phyloP scores from a whole-genome alignment of 2,329 filamentous ascomycete species.

The Dactylellina cionopaga region DNA sequence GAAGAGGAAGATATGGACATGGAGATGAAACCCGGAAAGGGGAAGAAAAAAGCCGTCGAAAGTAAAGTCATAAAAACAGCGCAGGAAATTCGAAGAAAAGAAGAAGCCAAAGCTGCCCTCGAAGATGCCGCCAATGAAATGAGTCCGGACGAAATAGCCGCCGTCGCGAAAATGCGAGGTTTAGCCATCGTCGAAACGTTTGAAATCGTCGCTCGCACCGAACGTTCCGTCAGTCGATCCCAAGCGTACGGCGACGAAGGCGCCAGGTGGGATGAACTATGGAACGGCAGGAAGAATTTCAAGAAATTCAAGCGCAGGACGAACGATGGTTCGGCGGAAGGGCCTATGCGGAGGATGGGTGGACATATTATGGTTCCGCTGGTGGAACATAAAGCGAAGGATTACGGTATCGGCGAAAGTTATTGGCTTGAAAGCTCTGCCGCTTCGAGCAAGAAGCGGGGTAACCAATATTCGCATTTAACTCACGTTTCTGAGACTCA shows the following conservation, averaged over 20 bases:
- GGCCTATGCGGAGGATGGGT: slow-evolving; percentile 60
- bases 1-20: slow-evolving; percentile 42
- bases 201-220: slow-evolving; percentile 66
- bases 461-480: slow-evolving; percentile 2
- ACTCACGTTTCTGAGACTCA: slow-evolving; percentile 46
- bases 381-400: slow-evolving; percentile 70
- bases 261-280: slow-evolving; percentile 82
- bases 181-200: slow-evolving; percentile 82
- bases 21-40: slow-evolving; percentile 59
- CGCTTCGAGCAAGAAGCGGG: slow-evolving; percentile 10
- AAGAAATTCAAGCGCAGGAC: slow-evolving; percentile 80
- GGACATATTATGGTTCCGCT: slow-evolving; percentile 72
- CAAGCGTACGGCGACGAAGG: slow-evolving; percentile 61
- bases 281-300: slow-evolving; percentile 96
- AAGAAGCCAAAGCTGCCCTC: slow-evolving; percentile 71
- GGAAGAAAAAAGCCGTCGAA: slow-evolving; percentile 62
- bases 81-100: slow-evolving; percentile 70
- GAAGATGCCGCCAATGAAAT: slow-evolving; percentile 68
- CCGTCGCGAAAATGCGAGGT: slow-evolving; percentile 74
- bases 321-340: slow-evolving; percentile 25
- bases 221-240: slow-evolving; percentile 55
- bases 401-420: slow-evolving; percentile 68
- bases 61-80: slow-evolving; percentile 71
- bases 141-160: slow-evolving; percentile 65
- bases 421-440: slow-evolving; percentile 30